Conservation (phyloP, 2,329 filamentous ascomycete genomes). For the Neurospora sp. region DNA sequence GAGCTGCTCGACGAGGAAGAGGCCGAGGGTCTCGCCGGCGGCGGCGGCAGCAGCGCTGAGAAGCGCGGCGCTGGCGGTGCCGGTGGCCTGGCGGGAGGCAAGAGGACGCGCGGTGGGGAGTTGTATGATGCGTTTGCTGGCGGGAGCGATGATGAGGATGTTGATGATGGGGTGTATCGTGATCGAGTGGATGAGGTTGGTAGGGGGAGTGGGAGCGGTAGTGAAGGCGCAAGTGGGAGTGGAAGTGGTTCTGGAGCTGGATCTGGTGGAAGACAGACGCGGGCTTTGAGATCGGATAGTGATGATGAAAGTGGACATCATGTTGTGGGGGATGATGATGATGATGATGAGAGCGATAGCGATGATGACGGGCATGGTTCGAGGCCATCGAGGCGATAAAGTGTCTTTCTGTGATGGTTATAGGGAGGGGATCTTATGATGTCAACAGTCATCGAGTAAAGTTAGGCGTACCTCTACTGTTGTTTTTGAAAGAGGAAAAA, state of each 20-base stretch:
- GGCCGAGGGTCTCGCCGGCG: constrained; percentile 38
- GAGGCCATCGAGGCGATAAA: constrained; percentile 9
- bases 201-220: constrained; percentile 1
- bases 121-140: constrained; percentile 96
- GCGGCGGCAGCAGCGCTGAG: constrained; percentile 21
- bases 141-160: constrained; percentile 67
- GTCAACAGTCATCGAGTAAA: not conserved
- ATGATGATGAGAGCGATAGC: constrained; percentile 32
- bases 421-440: not conserved
- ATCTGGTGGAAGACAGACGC: constrained; percentile 15
- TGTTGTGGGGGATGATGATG: constrained; percentile 40
- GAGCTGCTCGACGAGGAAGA: constrained; percentile 84
- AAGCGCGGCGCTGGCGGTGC: constrained; percentile 27
- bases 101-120: constrained; percentile 62
- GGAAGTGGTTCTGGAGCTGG: constrained; percentile 5
- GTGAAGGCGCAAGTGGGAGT: constrained; percentile 3
- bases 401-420: not conserved
- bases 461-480: not conserved
- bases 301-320: constrained; percentile 33
- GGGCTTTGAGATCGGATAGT: constrained; percentile 21
- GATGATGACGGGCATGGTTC: constrained; percentile 21
- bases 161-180: constrained; percentile 32
- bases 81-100: constrained; percentile 31
- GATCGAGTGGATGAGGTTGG: constrained; percentile 17
- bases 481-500: not conserved